Evolutionary conservation across 2,329 filamentous ascomycete genomes (phyloP), one percentile per base, ranked within the genome.

Genomic region (Teratosphaeria gauchensis): DNA sequence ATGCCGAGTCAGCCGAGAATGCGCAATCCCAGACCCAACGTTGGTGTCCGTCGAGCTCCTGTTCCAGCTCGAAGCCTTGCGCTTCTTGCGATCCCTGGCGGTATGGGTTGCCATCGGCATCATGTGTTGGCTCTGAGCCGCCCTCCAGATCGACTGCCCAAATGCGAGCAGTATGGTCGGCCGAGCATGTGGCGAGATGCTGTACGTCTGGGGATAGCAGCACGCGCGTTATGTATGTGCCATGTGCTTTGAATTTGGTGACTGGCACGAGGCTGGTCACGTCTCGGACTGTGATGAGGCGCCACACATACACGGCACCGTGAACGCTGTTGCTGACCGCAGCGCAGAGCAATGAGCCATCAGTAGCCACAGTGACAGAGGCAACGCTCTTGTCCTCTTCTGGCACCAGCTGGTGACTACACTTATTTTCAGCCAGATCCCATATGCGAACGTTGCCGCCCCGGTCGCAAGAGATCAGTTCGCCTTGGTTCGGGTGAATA

Each of bases 401-500:
- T 0, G 94, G 94, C 53, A 96, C 95, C 63, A 99, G 81, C 75
- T 97, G 90, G 73, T 97, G 92, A 0, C 89, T 92, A 78, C 94
- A 99, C 69, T 91, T 95, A 72, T 96, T 97, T 81, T 97, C 92
- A 8, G 91, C 91, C 58, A 99, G 76, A 70, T 99, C 94, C 94
- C 94, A 99, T 63, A 99, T 89, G 48, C 92, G 82, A 61, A 99
- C 90, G 72, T 91, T 95, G 54, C 94, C 94, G 54, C 88, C 87
- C 35, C 92, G 85, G 73, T 99, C 94, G 72, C 92, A 96, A 73
- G 90, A 95, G 70, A 99, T 96, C 62, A 99, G 87, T 77, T 99
- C 94, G 61, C 92, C 94, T 77, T 99, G 94, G 71, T 99, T 99
- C 0, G 94, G 94, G 73, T 99, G 94, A 58, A 99, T 99, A n/a